A percentile compares a stretch with the other conserved stretches of the same genome.
These are phyloP conservation scores for Scenedesmus sp. DNA, from an alignment of 163 green algal species.

Conservation along the genomic window DNA sequence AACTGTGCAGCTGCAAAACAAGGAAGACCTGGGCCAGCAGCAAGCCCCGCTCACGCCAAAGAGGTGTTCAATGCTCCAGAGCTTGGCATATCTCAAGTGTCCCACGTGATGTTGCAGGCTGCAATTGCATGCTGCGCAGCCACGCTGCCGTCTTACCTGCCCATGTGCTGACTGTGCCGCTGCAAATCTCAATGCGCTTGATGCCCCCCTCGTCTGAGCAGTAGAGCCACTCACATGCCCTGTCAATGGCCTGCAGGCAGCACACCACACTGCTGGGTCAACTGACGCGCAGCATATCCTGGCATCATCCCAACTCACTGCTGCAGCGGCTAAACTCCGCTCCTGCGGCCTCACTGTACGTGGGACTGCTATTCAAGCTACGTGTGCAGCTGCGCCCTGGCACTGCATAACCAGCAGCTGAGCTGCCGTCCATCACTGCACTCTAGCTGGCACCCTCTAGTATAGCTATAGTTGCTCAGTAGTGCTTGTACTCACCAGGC, in stretches of 20 bases:
- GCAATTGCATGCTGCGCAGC: not conserved
- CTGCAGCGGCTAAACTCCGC: too few species aligned
- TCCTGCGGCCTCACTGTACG: too few species aligned
- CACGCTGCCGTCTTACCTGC: not conserved
- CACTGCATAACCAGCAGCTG: too few species aligned
- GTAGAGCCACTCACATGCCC: slow-evolving; percentile 35
- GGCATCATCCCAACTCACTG: too few species aligned
- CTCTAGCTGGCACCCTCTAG: too few species aligned
- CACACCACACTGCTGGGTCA: not conserved
- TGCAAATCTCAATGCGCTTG: slow-evolving; percentile 42
- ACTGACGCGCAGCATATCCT: too few species aligned
- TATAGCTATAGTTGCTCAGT: too few species aligned
- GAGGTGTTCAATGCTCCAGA: not conserved
- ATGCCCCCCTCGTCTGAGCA: slow-evolving; percentile 45
- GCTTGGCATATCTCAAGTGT: not conserved
- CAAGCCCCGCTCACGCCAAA: not conserved
- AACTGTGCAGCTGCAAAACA: not conserved
- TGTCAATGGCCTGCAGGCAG: slow-evolving; percentile 24
- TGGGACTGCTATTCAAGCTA: too few species aligned
- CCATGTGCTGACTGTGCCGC: slow-evolving; percentile 11
- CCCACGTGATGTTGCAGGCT: not conserved
- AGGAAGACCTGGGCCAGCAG: too few species aligned
- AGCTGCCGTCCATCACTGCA: too few species aligned
- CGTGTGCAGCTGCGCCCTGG: too few species aligned
- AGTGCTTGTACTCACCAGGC: slow-evolving; percentile 29